Conservation (phyloP, 768 basidiomycete genomes). For the Tricholoma sp. region DNA sequence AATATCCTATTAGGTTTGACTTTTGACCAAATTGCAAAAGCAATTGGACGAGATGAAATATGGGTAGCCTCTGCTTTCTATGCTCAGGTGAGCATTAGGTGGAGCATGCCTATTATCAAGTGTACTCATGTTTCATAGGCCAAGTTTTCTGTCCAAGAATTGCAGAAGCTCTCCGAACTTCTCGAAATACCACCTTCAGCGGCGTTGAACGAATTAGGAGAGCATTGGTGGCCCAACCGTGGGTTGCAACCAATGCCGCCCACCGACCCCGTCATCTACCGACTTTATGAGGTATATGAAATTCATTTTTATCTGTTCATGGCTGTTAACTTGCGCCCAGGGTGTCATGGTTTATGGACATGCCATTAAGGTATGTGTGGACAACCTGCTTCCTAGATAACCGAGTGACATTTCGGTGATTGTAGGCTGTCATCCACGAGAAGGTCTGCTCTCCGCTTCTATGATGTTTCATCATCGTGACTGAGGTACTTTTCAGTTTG, state of each 20-base stretch:
- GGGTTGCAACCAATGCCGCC: conserved; percentile 68
- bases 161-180: conserved; percentile 43
- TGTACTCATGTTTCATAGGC: conserved; percentile 39
- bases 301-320: background rate
- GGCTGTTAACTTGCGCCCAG: conserved; percentile 24
- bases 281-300: conserved; percentile 66
- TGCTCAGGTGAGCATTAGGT: conserved; percentile 48
- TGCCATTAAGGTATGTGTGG: conserved; percentile 59
- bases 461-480: background rate
- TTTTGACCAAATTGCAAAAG: conserved; percentile 64
- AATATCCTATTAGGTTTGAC: conserved; percentile 58
- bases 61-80: conserved; percentile 84
- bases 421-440: conserved; percentile 69
- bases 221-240: conserved; percentile 74
- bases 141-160: conserved; percentile 58
- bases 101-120: background rate
- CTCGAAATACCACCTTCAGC: conserved; percentile 41
- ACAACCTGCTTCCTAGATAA: background rate
- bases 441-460: conserved; percentile 36
- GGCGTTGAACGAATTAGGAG: conserved; percentile 45
- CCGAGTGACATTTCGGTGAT: background rate
- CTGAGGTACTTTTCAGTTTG: conserved; percentile 45
- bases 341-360: conserved; percentile 73
- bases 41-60: conserved; percentile 68
- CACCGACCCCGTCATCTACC: conserved; percentile 75